phyloP scores from a whole-genome alignment of 2,329 filamentous ascomycete genomes.

The Xylariaceae sp. region DNA sequence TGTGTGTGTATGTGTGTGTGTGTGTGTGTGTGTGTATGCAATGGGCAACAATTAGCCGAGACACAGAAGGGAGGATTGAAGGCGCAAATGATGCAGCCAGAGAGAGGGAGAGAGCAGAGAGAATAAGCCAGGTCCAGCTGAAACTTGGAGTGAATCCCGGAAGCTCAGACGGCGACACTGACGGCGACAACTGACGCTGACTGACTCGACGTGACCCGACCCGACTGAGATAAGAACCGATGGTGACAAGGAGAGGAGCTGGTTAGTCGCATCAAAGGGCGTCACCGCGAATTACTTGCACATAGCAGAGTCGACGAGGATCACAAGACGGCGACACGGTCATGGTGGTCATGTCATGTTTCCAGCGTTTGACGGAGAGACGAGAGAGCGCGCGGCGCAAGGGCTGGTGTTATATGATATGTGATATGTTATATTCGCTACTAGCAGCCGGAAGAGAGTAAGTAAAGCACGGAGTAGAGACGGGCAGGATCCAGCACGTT shows the following conservation, averaged over 20 bases:
- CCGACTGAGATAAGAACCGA: not conserved
- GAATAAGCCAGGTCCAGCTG: no score
- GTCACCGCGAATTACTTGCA: conserved; percentile 6
- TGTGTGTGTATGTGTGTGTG: no score
- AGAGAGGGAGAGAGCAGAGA: not conserved
- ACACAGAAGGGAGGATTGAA: not conserved
- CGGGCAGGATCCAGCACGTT: no score
- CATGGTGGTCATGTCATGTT: conserved; percentile 14
- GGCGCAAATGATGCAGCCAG: not conserved
- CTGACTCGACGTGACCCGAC: not conserved
- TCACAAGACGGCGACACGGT: conserved; percentile 9
- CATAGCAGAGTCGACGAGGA: conserved; percentile 4
- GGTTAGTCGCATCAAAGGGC: not conserved
- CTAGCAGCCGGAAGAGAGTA: not conserved
- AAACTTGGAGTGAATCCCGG: no score
- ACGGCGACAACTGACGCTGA: not conserved
- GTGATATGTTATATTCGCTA: not conserved
- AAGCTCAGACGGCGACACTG: no score
- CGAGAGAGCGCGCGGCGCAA: not conserved
- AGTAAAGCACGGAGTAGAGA: not conserved
- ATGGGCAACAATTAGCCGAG: not conserved
- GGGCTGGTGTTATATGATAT: not conserved
- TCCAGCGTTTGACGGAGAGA: not conserved
- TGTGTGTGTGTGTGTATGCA: no score
- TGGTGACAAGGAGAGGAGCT: not conserved